Evolutionary conservation across 2,329 filamentous ascomycete genomes (phyloP).

Genomic region (Venturia nashicola): DNA sequence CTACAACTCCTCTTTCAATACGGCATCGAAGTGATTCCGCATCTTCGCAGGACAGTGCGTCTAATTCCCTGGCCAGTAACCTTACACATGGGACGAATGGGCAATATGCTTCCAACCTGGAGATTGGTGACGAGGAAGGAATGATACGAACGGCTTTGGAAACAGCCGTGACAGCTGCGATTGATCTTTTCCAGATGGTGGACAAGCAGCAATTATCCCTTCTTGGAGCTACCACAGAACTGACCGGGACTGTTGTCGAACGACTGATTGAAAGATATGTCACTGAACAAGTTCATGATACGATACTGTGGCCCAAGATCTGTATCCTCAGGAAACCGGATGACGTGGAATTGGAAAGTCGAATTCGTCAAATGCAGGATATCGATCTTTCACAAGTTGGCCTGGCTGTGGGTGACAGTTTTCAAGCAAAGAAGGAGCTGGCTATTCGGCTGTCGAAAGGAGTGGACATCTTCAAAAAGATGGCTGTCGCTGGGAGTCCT

Average conservation of each 20-base stretch:
- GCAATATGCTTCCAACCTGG: constrained; percentile 28
- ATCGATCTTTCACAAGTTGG: constrained; percentile 93
- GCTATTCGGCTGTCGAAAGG: constrained; percentile 63
- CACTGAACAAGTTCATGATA: constrained; percentile 79
- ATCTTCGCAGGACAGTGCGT: constrained; percentile 22
- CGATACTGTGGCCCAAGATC: constrained; percentile 70
- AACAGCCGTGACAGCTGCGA: constrained; percentile 82
- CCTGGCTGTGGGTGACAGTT: constrained; percentile 69
- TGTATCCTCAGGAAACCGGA: constrained; percentile 67
- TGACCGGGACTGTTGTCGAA: constrained; percentile 87
- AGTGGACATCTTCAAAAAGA: constrained; percentile 80
- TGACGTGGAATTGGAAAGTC: constrained; percentile 76
- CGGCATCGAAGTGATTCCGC: constrained; percentile 3
- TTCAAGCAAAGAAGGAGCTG: constrained; percentile 68
- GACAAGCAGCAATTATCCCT: constrained; percentile 92
- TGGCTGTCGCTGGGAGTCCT: constrained; percentile 63
- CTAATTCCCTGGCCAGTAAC: constrained; percentile 25
- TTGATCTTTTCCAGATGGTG: constrained; percentile 89
- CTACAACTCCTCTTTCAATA: neutral
- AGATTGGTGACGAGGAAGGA: constrained; percentile 82
- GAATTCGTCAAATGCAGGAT: constrained; percentile 84
- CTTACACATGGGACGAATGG: constrained; percentile 15
- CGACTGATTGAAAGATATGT: constrained; percentile 91
- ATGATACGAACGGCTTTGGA: constrained; percentile 81
- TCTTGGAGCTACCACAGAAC: constrained; percentile 80